Percentiles rank a stretch among this genome's conserved stretches.
phyloP scores from a whole-genome alignment of 139 green algal species.

The Tetradesmus obliquus region DNA sequence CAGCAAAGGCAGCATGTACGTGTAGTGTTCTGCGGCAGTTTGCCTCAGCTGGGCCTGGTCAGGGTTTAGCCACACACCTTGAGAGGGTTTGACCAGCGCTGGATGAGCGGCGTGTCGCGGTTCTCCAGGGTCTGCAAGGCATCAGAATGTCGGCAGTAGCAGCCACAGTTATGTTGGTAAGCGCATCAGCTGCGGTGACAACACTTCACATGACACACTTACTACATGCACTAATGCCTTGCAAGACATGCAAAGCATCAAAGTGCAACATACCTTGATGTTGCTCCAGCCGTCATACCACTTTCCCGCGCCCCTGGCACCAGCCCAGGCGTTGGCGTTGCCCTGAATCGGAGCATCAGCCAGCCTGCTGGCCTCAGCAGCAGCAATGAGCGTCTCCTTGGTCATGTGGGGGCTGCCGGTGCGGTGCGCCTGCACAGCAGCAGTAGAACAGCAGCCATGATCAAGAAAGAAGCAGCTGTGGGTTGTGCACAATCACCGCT shows the following conservation, averaged over 20 bases:
- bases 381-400: conserved; percentile 62
- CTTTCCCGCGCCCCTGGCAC: background rate
- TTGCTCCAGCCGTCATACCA: conserved; percentile 62
- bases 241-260: background rate
- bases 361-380: conserved; percentile 61
- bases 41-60: no score
- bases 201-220: background rate
- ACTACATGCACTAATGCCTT: background rate
- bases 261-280: conserved; percentile 41
- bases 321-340: conserved; percentile 36
- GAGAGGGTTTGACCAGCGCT: conserved; percentile 51
- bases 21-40: no score
- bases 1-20: no score
- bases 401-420: conserved; percentile 11
- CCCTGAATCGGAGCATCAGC: conserved; percentile 48
- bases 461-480: no score
- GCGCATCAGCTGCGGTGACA: background rate
- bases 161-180: background rate
- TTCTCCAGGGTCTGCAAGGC: conserved; percentile 55
- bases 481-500: conserved; percentile 48
- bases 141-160: conserved; percentile 10
- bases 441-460: no score
- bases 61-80: conserved; percentile 10
- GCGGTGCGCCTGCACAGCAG: conserved; percentile 29
- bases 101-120: conserved; percentile 60